Evolutionary conservation across 176 grass and related monocot genomes (phyloP).

Genomic region (Rhynchospora tenuis): DNA sequence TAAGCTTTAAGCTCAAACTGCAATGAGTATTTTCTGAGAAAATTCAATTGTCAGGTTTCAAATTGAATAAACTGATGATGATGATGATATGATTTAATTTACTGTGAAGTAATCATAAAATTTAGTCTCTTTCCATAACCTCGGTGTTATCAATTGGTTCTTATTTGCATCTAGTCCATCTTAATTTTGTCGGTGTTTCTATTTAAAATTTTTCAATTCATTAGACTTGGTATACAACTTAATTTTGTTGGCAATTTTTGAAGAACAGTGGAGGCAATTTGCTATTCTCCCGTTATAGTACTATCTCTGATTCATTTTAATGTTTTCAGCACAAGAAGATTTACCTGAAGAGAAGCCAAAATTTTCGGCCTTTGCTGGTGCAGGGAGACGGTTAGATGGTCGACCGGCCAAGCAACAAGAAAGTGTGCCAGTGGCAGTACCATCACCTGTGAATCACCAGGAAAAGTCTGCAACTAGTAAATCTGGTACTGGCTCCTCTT

Average conservation of each 20-base stretch:
- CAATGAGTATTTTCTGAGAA: neutral
- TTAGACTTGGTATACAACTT: neutral
- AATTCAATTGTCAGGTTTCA: neutral
- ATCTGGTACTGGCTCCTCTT: conserved; percentile 29
- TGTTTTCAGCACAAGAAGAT: conserved; percentile 36
- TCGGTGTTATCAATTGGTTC: neutral
- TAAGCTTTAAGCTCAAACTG: neutral
- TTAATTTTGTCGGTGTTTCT: no score
- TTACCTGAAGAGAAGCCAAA: conserved; percentile 63
- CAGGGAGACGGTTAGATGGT: conserved; percentile 77
- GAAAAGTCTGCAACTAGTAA: conserved; percentile 17
- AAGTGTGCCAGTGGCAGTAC: neutral
- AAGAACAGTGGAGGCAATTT: neutral
- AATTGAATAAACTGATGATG: neutral
- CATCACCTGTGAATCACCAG: conserved; percentile 48
- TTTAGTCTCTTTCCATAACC: neutral
- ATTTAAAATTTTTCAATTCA: neutral
- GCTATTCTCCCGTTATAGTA: neutral
- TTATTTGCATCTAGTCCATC: neutral
- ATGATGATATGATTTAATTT: neutral
- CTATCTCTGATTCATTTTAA: neutral
- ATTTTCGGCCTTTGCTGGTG: conserved; percentile 68
- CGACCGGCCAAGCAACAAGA: conserved; percentile 50
- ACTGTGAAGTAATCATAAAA: no score
- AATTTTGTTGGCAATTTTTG: neutral